Evolutionary conservation across 306 rosid genomes (phyloP), one percentile per base, ranked within the genome.

Genomic region (Canavalia ensiformis): DNA sequence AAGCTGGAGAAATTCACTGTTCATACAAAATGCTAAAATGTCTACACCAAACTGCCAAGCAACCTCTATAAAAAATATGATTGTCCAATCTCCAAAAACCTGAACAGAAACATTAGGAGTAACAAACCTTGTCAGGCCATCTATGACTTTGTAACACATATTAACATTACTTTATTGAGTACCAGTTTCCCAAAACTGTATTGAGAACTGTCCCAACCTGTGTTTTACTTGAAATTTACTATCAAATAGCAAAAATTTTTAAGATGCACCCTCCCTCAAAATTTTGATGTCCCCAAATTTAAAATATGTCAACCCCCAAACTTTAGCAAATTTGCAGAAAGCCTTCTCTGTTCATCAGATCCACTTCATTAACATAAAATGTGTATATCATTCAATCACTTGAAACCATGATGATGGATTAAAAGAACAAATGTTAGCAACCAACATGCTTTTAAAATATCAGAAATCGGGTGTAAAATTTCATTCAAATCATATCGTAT

Each of bases 291-390:
- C 52, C 33, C 13, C 34, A 8, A 58, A 13, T 41, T 41, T 41
- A 8, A 37, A 39, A 41, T 37, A 18, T 18, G 12, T 7, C 18
- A 9, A 3, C 6, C 33, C 13, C 31, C 3, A 8, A 18, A 34
- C 65, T 37, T 28, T 46, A 18, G 33, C 8, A 35, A 54, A 54
- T 39, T 11, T 18, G 59, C 63, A 34, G 2, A 34, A 54, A 54
- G 37, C 51, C 49, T 8, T 8, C 46, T 67, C 29, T 12, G 42
- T 70, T 70, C 46, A 71, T 33, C 47, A 71, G 33, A 25, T 73
- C 66, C 39, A 73, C 77, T 73, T 73, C 66, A 73, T 29, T 39
- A 12, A 73, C 4, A 0, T 47, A 28, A 45, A 75, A 49, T 45
- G 11, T 74, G 54, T 74, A 74, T 57, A 41, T n/a, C 33, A 50